Base-by-base conservation (phyloP, 2,329 filamentous ascomycete genomes). In the Helotiales sp. region DNA sequence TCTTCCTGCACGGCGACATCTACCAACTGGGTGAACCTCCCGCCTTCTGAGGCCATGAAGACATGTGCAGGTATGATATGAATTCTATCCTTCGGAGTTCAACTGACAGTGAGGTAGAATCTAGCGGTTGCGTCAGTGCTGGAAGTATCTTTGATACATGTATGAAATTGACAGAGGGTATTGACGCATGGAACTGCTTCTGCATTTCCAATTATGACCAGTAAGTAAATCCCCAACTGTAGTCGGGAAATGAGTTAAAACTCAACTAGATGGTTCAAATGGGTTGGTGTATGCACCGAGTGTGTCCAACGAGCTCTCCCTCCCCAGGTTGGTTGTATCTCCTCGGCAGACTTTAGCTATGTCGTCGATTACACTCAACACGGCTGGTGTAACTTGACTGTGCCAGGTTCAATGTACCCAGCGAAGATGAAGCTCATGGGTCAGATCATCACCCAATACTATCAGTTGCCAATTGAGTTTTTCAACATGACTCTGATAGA, bases 141-240 rank as follows among this genome's bases (percentile, higher is more conserved):
- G 27, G 25, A n/a, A 15, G 33, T 15, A 44, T 53, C 27, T 53
- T 44, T 27, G 25, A 25, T 15, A 38, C 38, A 22, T 53, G 51
- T 17, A 30, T 42, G 2, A 24, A 24, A 19, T n/a, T 24, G 13
- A 46, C 30, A 12, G 8, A 1, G 8, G 27, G n/a, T 3, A 30
- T 29, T 15, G 44, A 53, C 27, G 38, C 46, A n/a, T 48, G 47
- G 42, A 17, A 22, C 29, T 56, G 54, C 17, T 49, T 51, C 47
- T 56, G 54, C 27, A 33, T 24, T 24, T 42, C 17, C 33, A 55
- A 42, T 13, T 15, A 51, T 15, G 24, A 38, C 3, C 19, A 30
- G 34, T 48, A 15, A 44, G 46, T 42, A n/a, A 33, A 12, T 19
- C n/a, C 25, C 22, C 15, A 3, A 2, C 36, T 40, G 6, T 22